phyloP scores from a whole-genome alignment of 345 rosid genomes.

The Citrus sinensis region DVS_A1.0 CM039164.1:24791501-24792000 shows the following conservation, averaged over 20 bases:
- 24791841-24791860: conserved; percentile 58
- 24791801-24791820: neutral
- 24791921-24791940: conserved; percentile 51
- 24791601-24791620: conserved; percentile 34
- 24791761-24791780: neutral
- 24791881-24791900: conserved; percentile 42
- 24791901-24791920: conserved; percentile 46
- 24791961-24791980: neutral
- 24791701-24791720: conserved; percentile 50
- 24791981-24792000: neutral
- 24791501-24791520: neutral
- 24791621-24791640: conserved; percentile 50
- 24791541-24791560: neutral
- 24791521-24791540: neutral
- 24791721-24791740: neutral
- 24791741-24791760: neutral
- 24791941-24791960: conserved; percentile 31
- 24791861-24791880: conserved; percentile 44
- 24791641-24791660: conserved; percentile 48
- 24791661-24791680: conserved; percentile 58
- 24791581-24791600: neutral
- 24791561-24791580: neutral
- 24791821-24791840: conserved; percentile 45
- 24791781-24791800: neutral
- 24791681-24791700: conserved; percentile 50